Base-by-base conservation (phyloP, 331 rosid genomes). In the Dryas integrifolia region DNA sequence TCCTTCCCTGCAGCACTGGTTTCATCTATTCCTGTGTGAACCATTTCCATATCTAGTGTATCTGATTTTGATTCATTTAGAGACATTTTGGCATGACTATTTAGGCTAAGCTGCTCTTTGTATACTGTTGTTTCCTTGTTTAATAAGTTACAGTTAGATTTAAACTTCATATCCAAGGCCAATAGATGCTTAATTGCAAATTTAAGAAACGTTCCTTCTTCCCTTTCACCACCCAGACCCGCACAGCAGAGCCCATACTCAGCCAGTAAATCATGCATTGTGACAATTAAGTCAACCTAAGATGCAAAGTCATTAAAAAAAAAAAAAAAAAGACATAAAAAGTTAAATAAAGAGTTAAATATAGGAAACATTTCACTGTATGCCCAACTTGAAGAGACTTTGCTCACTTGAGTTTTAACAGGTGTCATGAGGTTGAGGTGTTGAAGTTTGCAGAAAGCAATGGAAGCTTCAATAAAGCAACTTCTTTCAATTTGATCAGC, bases 221-320 rank as follows among this genome's bases (percentile, higher is more conserved):
- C 97, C 51, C 90, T 90, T 75, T 87, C 87, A 40, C 86, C 92
- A 55, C 90, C 92, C 76, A 85, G 88, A 65, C 96, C 90, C 49
- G 80, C 88, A 79, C 98, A 94, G 84, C 98, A 94, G 80, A 94
- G 91, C 72, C 97, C 97, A 73, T 89, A 85, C 81, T 91, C 98
- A 45, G 96, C 97, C 66, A 94, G 96, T 79, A 89, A 82, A 83
- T 91, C 96, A 82, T 94, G 98, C 15, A 67, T 89, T 69, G 96
- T 91, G 79, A 88, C 97, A 86, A 94, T 88, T 77, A 91, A 84
- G 77, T 94, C 98, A 76, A 91, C 97, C 98, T 94, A 86, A 61
- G 74, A 85, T 39, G 69, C 65, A 57, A 73, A 80, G 53, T 64
- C 69, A 59, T 60, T 41, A 72, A 74, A 70, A 60, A 82, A 62